A percentile compares a stretch with the other conserved stretches of the same genome.
Conservation (phyloP, 1,284 basidiomycete species). For the Apiotrichum mycotoxinovorans region DNA sequence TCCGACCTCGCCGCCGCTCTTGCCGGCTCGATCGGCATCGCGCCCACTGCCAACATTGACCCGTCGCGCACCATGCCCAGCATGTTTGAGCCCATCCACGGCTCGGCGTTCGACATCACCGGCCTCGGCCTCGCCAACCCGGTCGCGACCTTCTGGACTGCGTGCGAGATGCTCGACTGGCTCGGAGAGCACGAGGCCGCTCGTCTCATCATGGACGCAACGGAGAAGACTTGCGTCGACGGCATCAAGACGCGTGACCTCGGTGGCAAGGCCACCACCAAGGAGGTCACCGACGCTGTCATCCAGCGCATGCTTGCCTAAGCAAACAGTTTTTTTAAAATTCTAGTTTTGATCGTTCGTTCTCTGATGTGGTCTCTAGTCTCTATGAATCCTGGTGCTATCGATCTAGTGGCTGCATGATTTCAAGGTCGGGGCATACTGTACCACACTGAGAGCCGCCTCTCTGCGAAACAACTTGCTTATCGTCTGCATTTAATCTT, state of each 20-base stretch:
- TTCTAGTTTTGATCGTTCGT: too few relatives aligned
- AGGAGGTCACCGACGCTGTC: conserved; percentile 69
- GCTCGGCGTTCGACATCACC: conserved; percentile 86
- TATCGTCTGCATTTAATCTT: too few relatives aligned
- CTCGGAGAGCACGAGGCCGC: conserved; percentile 55
- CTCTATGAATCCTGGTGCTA: too few relatives aligned
- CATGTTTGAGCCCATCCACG: conserved; percentile 79
- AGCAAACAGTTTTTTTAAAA: too few relatives aligned
- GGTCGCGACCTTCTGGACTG: conserved; percentile 86
- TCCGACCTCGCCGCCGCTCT: conserved; percentile 96
- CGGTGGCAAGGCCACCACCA: conserved; percentile 71
- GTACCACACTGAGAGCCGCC: too few relatives aligned
- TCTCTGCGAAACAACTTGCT: too few relatives aligned
- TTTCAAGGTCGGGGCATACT: too few relatives aligned
- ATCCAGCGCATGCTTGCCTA: conserved; percentile 20
- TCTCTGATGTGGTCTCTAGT: too few relatives aligned
- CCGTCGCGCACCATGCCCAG: conserved; percentile 72
- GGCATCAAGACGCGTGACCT: conserved; percentile 84
- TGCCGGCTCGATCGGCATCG: conserved; percentile 94
- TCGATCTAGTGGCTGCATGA: too few relatives aligned
- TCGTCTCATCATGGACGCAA: conserved; percentile 59
- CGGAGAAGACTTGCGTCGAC: conserved; percentile 61
- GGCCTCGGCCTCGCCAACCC: conserved; percentile 84
- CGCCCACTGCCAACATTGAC: conserved; percentile 79
- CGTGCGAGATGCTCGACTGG: conserved; percentile 71